A percentile compares a stretch with the other conserved stretches of the same genome.
These are phyloP conservation scores for Panaeolus cyanescens DNA, from an alignment of 768 basidiomycete species.

Conservation along the genomic window DNA sequence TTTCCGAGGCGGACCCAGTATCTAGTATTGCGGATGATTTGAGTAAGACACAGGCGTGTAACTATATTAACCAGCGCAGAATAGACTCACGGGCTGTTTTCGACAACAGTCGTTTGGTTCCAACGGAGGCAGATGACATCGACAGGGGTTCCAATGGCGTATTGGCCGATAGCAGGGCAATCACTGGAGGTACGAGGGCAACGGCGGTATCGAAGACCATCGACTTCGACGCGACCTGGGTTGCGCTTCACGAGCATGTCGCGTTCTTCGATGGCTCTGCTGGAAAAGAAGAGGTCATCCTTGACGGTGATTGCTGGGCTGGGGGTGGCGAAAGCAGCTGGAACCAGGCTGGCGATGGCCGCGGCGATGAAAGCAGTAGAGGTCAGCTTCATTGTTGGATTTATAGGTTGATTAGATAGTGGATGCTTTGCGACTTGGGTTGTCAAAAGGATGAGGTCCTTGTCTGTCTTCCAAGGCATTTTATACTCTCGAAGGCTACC, in stretches of 20 bases:
- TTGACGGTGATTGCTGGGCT: background rate
- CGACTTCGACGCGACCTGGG: conserved; percentile 6
- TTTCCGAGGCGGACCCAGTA: conserved; percentile 9
- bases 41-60: background rate
- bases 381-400: conserved; percentile 6
- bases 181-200: conserved; percentile 5
- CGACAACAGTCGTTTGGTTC: conserved; percentile 5
- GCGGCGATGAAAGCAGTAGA: conserved; percentile 1
- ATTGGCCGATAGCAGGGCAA: conserved; percentile 7
- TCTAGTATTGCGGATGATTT: background rate
- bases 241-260: background rate
- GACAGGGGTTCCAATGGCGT: conserved; percentile 4
- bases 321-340: conserved; percentile 2
- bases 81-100: conserved; percentile 5
- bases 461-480: background rate
- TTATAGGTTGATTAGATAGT: background rate
- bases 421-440: background rate
- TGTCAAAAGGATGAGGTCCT: background rate
- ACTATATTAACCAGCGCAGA: background rate
- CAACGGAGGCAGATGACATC: conserved; percentile 4
- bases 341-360: background rate
- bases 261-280: conserved; percentile 6
- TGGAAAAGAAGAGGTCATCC: background rate
- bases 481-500: background rate
- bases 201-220: conserved; percentile 7